phyloP scores from a whole-genome alignment of 495 filamentous ascomycete species.

The Talaromyces liani region DNA sequence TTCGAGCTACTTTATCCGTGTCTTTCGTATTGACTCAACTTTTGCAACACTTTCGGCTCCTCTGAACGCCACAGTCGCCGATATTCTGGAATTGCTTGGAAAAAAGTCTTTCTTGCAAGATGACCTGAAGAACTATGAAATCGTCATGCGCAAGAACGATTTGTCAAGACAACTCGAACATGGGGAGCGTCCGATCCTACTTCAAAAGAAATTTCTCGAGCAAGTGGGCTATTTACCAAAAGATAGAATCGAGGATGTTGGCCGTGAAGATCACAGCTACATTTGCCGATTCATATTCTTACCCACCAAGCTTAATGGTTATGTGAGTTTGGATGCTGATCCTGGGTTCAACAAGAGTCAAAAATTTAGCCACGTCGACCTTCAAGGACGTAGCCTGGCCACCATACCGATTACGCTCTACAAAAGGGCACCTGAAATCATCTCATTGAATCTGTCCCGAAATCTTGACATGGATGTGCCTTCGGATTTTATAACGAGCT shows the following conservation, averaged over 20 bases:
- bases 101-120: constrained; percentile 90
- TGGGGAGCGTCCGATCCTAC: constrained; percentile 75
- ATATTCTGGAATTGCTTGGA: constrained; percentile 75
- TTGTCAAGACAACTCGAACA: constrained; percentile 73
- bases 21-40: constrained; percentile 87
- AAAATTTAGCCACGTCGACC: constrained; percentile 89
- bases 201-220: constrained; percentile 88
- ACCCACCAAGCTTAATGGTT: constrained; percentile 75
- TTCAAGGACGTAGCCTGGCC: constrained; percentile 83
- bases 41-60: constrained; percentile 83
- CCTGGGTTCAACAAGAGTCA: constrained; percentile 71
- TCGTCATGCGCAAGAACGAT: constrained; percentile 88
- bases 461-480: constrained; percentile 91
- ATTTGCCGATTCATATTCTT: constrained; percentile 92
- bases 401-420: constrained; percentile 94
- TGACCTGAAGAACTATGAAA: constrained; percentile 85
- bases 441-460: constrained; percentile 84
- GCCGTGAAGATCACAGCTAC: constrained; percentile 97
- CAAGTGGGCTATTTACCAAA: constrained; percentile 85
- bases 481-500: constrained; percentile 93
- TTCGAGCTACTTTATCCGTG: constrained; percentile 79
- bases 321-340: constrained; percentile 62
- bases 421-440: constrained; percentile 84
- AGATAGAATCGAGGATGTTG: constrained; percentile 87
- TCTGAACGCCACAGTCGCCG: constrained; percentile 73